Base-by-base conservation (phyloP, 768 basidiomycete genomes). In the Tulasnella sp. region DNA sequence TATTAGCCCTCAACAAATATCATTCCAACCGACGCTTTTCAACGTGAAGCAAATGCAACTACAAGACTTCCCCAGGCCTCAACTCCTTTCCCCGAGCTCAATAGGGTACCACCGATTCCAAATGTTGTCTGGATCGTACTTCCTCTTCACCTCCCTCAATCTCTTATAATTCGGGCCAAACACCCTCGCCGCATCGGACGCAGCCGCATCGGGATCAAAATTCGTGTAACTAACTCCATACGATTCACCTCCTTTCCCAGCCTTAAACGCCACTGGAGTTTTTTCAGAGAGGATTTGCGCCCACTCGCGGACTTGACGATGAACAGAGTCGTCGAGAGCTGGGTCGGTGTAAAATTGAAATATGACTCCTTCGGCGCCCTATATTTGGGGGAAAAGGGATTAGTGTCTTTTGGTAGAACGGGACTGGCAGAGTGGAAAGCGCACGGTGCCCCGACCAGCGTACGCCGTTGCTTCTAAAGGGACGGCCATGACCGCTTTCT, bases 21-120 rank as follows among this genome's bases (percentile, higher is more conserved):
- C 24, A 54, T 24, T 54, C n/a, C 54, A 54, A 54, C 50, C 48
- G 4, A 54, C 24, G 5, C 22, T 54, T 54, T 22, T 11, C 50
- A 54, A 54, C 2, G 24, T 9, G 50, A 54, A 54, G 20, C 24
- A 54, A 4, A 54, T 54, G 16, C 16, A 11, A 46, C 44, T 2
- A 12, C 44, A 46, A 12, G 16, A 2, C 44, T 46, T 46, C 42
- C 4, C 42, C 42, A 42, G 12, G 12, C 16, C 48, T 50, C 50
- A 54, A 54, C 3, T 11, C 5, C 22, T 54, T 54, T 54, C 46
- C 73, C 64, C 78, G 9, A 76, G 81, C 41, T 72, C 42, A 41
- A 82, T 82, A 0, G 81, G 75, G 75, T 77, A 82, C 81, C 81
- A 82, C 64, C 77, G 78, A 76, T 81, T 50, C 81, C 81, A 82